Conservation (phyloP, 768 basidiomycete genomes). For the Scleroderma citrinum region DNA sequence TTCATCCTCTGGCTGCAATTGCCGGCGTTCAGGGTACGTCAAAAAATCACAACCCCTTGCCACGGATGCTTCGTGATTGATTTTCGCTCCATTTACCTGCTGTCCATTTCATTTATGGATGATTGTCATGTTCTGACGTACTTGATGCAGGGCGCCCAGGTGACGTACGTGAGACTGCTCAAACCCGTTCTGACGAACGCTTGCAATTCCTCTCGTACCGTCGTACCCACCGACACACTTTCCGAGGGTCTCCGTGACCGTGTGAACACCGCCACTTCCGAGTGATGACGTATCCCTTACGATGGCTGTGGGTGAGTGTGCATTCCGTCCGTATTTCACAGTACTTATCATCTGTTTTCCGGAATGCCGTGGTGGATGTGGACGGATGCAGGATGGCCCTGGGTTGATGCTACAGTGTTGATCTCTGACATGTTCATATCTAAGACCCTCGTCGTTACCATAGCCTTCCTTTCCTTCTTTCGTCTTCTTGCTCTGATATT, state of each 20-base stretch:
- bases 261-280: constrained; percentile 34
- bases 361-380: no score
- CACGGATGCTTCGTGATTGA: neutral
- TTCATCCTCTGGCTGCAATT: constrained; percentile 93
- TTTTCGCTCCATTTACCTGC: neutral
- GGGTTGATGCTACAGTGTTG: no score
- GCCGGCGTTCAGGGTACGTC: constrained; percentile 73
- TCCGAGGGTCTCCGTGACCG: constrained; percentile 43
- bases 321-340: neutral
- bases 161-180: constrained; percentile 67
- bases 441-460: no score
- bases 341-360: no score
- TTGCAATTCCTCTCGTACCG: constrained; percentile 36
- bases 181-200: constrained; percentile 75
- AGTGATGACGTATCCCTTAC: constrained; percentile 16
- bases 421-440: no score
- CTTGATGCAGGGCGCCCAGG: constrained; percentile 71
- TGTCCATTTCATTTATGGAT: neutral
- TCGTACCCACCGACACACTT: constrained; percentile 46
- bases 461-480: no score
- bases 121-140: neutral
- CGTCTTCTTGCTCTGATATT: no score
- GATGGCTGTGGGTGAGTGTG: neutral
- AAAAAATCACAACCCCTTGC: neutral
- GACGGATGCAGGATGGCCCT: no score